Percentiles rank a stretch among this genome's conserved stretches.
Evolutionary conservation across 164 flowering plant species (phyloP).

Genomic region (Litsea cubeba): DNA sequence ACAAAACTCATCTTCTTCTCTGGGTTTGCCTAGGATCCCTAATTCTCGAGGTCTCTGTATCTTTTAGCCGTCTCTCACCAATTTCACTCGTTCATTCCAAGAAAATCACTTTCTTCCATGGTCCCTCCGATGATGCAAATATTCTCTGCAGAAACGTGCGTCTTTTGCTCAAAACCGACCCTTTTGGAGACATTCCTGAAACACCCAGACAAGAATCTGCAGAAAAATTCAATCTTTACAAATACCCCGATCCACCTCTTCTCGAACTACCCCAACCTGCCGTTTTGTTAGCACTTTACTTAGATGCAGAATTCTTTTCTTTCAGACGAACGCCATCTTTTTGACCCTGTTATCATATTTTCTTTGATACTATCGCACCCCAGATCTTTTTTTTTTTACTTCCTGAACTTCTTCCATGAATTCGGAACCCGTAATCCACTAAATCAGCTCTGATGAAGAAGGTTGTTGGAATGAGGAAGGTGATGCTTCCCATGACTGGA

Average conservation of each 20-base stretch:
- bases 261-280: not conserved
- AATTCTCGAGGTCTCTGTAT: too few species aligned
- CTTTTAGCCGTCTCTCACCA: not conserved
- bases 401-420: not conserved
- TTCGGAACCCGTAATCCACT: constrained; percentile 1
- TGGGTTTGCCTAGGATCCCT: too few species aligned
- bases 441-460: constrained; percentile 24
- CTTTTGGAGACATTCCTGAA: not conserved
- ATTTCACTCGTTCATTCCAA: not conserved
- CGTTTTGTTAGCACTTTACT: not conserved
- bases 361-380: not conserved
- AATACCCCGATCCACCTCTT: not conserved
- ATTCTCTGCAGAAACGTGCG: not conserved
- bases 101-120: not conserved
- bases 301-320: not conserved
- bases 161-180: not conserved
- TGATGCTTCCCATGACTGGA: constrained; percentile 28
- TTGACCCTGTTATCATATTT: not conserved
- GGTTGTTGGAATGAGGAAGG: constrained; percentile 7
- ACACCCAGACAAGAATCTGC: not conserved
- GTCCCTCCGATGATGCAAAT: not conserved
- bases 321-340: not conserved
- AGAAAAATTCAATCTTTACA: not conserved
- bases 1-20: too few species aligned
- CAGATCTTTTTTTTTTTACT: not conserved